Conservation (phyloP, 208 protist genomes). For the Herpetomonas samuelpessoai region DNA sequence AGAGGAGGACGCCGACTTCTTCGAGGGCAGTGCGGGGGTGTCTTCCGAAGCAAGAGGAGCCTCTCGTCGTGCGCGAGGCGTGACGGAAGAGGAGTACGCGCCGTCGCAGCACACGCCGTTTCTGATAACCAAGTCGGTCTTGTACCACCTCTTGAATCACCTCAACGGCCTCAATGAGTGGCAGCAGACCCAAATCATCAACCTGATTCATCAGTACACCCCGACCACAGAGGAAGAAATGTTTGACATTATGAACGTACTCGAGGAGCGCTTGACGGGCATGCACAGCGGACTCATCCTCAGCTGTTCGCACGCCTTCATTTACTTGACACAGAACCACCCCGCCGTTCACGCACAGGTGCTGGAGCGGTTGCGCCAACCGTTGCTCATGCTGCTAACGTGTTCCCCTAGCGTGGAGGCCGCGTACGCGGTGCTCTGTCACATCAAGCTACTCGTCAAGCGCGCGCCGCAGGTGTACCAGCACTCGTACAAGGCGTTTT, state of each 20-base stretch:
- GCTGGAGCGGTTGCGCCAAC: conserved; percentile 60
- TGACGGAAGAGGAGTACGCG: conserved; percentile 17
- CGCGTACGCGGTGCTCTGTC: conserved; percentile 69
- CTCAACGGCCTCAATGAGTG: conserved; percentile 84
- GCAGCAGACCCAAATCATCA: conserved; percentile 81
- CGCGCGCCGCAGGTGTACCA: conserved; percentile 66
- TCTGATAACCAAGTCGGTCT: conserved; percentile 53
- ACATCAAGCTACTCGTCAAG: conserved; percentile 77
- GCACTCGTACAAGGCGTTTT: conserved; percentile 52
- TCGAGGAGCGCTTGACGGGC: conserved; percentile 87
- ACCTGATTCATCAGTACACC: conserved; percentile 55
- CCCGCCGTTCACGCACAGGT: conserved; percentile 76
- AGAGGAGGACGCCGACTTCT: not conserved
- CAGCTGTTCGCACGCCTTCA: conserved; percentile 73
- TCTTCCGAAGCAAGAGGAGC: not conserved
- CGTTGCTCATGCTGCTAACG: conserved; percentile 78
- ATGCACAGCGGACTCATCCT: conserved; percentile 89
- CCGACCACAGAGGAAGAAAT: conserved; percentile 81
- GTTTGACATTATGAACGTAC: conserved; percentile 92
- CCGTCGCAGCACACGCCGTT: conserved; percentile 21
- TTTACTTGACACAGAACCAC: conserved; percentile 85
- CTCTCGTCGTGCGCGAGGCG: too few species aligned
- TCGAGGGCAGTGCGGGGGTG: too few species aligned
- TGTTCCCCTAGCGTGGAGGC: conserved; percentile 50
- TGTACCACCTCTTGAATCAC: conserved; percentile 81